Evolutionary conservation across 352 stramenopile species (phyloP).

Genomic region (Pythium plurisporium): DNA sequence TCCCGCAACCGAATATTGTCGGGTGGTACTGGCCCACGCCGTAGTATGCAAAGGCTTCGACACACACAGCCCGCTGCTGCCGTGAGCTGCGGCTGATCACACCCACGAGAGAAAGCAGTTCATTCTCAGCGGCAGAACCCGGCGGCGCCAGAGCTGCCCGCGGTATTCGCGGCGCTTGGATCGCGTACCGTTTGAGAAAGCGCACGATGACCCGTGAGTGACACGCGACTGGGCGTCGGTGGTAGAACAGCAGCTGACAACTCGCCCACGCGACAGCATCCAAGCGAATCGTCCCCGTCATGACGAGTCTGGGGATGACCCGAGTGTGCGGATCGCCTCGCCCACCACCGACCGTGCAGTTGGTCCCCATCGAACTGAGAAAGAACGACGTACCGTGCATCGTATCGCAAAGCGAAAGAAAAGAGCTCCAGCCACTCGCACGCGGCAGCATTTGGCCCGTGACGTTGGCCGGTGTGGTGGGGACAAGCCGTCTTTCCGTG

Average conservation of each 20-base stretch:
- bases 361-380: constrained; percentile 25
- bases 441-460: neutral
- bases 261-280: constrained; percentile 51
- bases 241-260: constrained; percentile 50
- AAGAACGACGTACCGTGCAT: constrained; percentile 21
- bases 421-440: constrained; percentile 33
- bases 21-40: constrained; percentile 23
- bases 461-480: neutral
- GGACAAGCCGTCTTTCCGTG: neutral
- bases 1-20: constrained; percentile 39
- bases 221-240: constrained; percentile 46
- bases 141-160: too few relatives aligned
- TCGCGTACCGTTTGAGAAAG: constrained; percentile 47
- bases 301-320: neutral
- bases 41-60: constrained; percentile 38
- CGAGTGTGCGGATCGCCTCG: neutral
- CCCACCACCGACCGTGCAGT: constrained; percentile 23
- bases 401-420: constrained; percentile 31
- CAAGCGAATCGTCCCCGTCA: constrained; percentile 33
- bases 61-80: constrained; percentile 32
- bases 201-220: constrained; percentile 48
- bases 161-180: too few relatives aligned
- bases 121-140: constrained; percentile 44
- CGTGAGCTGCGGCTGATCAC: constrained; percentile 42
- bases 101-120: constrained; percentile 41